Evolutionary conservation across 2,329 filamentous ascomycete genomes (phyloP), one percentile per base, ranked within the genome.

Genomic region (Alternaria triticimaculans): DNA sequence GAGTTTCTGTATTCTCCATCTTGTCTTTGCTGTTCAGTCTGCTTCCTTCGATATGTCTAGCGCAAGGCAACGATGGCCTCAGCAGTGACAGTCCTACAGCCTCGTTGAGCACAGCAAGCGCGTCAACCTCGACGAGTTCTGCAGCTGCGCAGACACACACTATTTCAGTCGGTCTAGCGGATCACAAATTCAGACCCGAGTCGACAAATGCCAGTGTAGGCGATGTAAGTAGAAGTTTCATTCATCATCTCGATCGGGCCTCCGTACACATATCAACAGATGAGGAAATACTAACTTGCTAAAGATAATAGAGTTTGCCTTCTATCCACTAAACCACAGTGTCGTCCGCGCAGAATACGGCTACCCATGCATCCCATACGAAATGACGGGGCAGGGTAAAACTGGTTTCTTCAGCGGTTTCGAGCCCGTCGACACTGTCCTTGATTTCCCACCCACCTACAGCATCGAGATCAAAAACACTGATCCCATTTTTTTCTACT

Each of bases 291-390:
- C 62, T 66, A 28, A 66, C 26, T 11, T 50, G 49, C 15, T 43
- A n/a, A 37, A 79, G 70, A 69, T 70, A 12, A 66, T 84, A 44
- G 76, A 79, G 44, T 84, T 83, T 62, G 58, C 73, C 48, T 83
- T 83, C 73, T 82, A 76, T 56, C 78, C 81, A 2, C 61, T 70
- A 20, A 83, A 83, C 58, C 82, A 83, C 68, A 80, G 77, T 6
- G 80, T 84, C 10, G 78, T 83, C 14, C 75, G 80, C 46, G 77
- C 81, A 2, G 79, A 79, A 28, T 83, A 79, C 60, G 63, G 67
- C 15, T 80, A 75, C 50, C 81, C 82, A 11, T 83, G 81, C 44
- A 76, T 82, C 7, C 81, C 82, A 3, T 78, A 76, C 53, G 77
- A 79, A 33, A 75, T 76, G 69, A 76, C 72, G 0, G 75, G 75